Conservation (phyloP, 768 basidiomycete genomes). For the Hysterangium stoloniferum region DNA sequence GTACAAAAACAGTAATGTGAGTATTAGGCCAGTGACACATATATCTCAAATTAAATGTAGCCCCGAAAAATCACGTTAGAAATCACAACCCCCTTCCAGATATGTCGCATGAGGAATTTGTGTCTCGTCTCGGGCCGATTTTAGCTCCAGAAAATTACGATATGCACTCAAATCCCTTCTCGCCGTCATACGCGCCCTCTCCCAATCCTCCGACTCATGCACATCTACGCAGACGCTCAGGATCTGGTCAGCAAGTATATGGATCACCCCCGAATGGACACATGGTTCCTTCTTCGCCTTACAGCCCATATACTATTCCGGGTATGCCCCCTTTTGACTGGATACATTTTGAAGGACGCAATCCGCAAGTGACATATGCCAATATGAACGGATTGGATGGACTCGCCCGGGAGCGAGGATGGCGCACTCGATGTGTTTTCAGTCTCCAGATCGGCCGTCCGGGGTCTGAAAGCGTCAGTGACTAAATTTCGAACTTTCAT, state of each 20-base stretch:
- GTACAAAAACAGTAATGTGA: conserved; percentile 10
- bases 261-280: conserved; percentile 26
- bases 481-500: conserved; percentile 1
- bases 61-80: conserved; percentile 49
- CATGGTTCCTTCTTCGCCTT: conserved; percentile 22
- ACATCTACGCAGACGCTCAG: conserved; percentile 21
- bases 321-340: conserved; percentile 79
- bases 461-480: conserved; percentile 71
- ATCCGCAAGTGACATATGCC: conserved; percentile 67
- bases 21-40: neutral
- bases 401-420: conserved; percentile 73
- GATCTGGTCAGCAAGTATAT: conserved; percentile 19
- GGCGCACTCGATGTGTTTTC: conserved; percentile 76
- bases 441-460: conserved; percentile 75
- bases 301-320: conserved; percentile 31
- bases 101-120: conserved; percentile 81
- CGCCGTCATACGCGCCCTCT: conserved; percentile 16
- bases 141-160: conserved; percentile 74
- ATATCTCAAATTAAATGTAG: conserved; percentile 42
- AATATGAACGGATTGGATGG: conserved; percentile 78
- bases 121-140: conserved; percentile 69
- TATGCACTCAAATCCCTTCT: conserved; percentile 27
- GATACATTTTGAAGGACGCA: conserved; percentile 80
- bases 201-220: conserved; percentile 23
- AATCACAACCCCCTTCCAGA: conserved; percentile 87